phyloP scores from a whole-genome alignment of 352 stramenopile species.

The Globisporangium perplexum region DNA sequence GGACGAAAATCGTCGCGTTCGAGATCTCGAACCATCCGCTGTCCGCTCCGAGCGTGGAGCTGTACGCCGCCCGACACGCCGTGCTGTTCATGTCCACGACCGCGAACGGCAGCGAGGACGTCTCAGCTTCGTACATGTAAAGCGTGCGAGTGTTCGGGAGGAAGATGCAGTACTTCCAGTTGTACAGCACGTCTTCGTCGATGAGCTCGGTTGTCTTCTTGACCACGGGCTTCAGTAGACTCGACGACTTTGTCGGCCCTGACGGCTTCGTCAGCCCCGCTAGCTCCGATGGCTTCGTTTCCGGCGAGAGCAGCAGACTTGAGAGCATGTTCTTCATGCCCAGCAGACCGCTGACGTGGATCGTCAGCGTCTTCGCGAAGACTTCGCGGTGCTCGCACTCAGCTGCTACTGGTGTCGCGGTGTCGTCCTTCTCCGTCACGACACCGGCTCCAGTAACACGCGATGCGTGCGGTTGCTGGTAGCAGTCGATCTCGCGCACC shows the following conservation, averaged over 20 bases:
- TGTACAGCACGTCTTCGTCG: constrained; percentile 39
- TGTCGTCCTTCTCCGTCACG: background rate
- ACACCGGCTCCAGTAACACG: background rate
- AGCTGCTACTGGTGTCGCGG: constrained; percentile 6
- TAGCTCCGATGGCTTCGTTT: constrained; percentile 22
- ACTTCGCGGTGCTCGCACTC: constrained; percentile 2
- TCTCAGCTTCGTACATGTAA: constrained; percentile 60
- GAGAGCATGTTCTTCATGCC: constrained; percentile 44
- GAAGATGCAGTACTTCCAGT: constrained; percentile 73
- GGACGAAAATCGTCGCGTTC: constrained; percentile 35
- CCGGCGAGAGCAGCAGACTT: constrained; percentile 36
- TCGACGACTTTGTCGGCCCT: constrained; percentile 14
- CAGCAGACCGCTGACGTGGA: constrained; percentile 49
- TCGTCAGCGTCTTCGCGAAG: constrained; percentile 56
- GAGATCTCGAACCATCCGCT: constrained; percentile 57
- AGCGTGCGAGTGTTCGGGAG: constrained; percentile 35
- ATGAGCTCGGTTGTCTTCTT: constrained; percentile 32
- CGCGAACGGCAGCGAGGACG: constrained; percentile 26
- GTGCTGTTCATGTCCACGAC: constrained; percentile 54
- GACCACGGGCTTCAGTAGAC: constrained; percentile 29
- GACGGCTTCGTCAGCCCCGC: constrained; percentile 28
- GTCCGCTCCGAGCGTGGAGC: constrained; percentile 28
- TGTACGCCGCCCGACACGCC: constrained; percentile 37
- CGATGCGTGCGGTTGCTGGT: constrained; percentile 11
- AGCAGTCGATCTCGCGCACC: constrained; percentile 55